Conservation (phyloP, 2,329 filamentous ascomycete genomes). For the Ophiocordyceps sinensis region DNA sequence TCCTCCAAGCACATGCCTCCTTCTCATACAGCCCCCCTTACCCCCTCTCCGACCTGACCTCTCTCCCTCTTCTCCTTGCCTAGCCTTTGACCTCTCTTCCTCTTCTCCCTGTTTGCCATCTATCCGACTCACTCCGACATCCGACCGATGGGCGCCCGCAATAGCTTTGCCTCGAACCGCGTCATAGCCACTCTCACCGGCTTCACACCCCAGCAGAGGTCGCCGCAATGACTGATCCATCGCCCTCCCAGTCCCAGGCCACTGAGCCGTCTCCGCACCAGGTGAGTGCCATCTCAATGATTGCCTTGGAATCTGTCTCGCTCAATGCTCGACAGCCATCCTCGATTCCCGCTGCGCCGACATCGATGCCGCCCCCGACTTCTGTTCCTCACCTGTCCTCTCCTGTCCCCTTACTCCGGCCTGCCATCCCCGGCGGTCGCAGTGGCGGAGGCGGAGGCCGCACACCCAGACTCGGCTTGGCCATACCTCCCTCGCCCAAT, state of each 20-base stretch:
- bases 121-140: no score
- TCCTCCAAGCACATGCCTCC: neutral
- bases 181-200: no score
- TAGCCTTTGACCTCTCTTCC: neutral
- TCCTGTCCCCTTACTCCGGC: slow-evolving; percentile 67
- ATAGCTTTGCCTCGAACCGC: no score
- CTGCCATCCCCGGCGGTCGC: slow-evolving; percentile 61
- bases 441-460: slow-evolving; percentile 47
- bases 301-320: neutral
- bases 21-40: neutral
- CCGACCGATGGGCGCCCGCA: no score
- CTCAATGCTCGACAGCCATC: slow-evolving; percentile 5
- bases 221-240: slow-evolving; percentile 12
- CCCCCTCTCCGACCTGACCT: neutral
- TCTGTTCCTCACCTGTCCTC: slow-evolving; percentile 51
- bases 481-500: slow-evolving; percentile 79
- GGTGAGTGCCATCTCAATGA: slow-evolving; percentile 5
- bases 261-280: slow-evolving; percentile 6
- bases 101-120: neutral
- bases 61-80: neutral
- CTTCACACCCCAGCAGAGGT: slow-evolving; percentile 2
- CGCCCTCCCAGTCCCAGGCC: slow-evolving; percentile 9
- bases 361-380: slow-evolving; percentile 18
- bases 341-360: slow-evolving; percentile 10
- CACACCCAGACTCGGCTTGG: slow-evolving; percentile 68